These are phyloP conservation scores for Trypanosoma mega DNA, from an alignment of 208 protist genomes.

Conservation along the genomic window DNA sequence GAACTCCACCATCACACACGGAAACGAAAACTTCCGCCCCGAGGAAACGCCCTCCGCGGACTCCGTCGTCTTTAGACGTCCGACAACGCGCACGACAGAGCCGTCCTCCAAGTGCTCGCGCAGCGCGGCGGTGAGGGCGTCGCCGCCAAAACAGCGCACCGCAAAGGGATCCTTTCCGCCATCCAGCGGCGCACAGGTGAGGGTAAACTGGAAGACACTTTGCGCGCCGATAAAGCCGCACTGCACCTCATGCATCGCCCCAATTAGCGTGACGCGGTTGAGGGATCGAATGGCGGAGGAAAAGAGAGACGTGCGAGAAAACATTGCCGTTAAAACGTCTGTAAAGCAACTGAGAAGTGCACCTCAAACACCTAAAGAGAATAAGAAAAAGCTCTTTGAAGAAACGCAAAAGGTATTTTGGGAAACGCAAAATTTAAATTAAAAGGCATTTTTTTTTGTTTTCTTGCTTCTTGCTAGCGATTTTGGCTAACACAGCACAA, in stretches of 20 bases:
- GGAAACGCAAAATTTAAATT: no score
- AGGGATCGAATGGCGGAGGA: slow-evolving; percentile 11
- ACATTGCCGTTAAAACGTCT: no score
- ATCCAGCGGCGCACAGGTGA: slow-evolving; percentile 24
- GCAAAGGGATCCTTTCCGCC: slow-evolving; percentile 32
- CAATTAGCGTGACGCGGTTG: slow-evolving; percentile 34
- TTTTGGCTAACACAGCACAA: no score
- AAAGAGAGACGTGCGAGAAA: slow-evolving; percentile 7
- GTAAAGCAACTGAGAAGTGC: not conserved
- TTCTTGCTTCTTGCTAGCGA: no score
- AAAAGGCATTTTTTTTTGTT: no score
- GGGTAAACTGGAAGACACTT: slow-evolving; percentile 40
- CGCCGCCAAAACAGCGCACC: slow-evolving; percentile 34
- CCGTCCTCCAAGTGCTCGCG: slow-evolving; percentile 22
- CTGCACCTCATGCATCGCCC: slow-evolving; percentile 41
- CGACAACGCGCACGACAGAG: slow-evolving; percentile 28
- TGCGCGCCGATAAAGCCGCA: slow-evolving; percentile 24
- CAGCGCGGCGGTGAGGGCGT: slow-evolving; percentile 27
- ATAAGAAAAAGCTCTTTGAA: not conserved
- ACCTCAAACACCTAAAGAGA: not conserved
- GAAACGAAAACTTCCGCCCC: slow-evolving; percentile 22
- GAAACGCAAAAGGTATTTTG: no score
- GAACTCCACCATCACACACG: slow-evolving; percentile 26
- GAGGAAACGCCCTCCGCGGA: not conserved
- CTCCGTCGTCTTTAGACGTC: slow-evolving; percentile 25